Evolutionary conservation across 148 eudicot species (phyloP).

Genomic region (Fagopyrum homotropicum): DNA sequence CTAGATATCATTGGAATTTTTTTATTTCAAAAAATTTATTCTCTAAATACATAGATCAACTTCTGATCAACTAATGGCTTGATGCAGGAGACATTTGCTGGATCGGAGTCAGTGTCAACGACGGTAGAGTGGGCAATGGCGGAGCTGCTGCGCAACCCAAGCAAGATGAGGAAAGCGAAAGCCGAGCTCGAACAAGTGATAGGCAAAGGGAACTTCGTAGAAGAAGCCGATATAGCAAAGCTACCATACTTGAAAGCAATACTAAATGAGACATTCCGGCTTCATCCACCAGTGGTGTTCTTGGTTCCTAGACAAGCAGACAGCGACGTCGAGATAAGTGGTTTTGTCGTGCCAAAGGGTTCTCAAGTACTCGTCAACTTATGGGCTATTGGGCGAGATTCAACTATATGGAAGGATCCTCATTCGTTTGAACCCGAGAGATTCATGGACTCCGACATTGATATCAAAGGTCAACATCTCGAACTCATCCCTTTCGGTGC

Average conservation of each 20-base stretch:
- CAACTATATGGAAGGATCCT: constrained; percentile 22
- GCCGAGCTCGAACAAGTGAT: constrained; percentile 23
- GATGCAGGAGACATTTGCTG: constrained; percentile 4
- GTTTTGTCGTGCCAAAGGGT: constrained; percentile 24
- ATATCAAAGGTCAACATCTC: constrained; percentile 21
- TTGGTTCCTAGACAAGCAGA: constrained; percentile 28
- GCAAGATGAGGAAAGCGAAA: constrained; percentile 18
- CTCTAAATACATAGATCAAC: no score
- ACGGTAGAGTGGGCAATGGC: constrained; percentile 46
- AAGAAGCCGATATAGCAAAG: constrained; percentile 22
- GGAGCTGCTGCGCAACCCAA: constrained; percentile 24
- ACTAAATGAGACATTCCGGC: constrained; percentile 29
- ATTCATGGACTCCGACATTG: constrained; percentile 25
- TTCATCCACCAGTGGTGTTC: constrained; percentile 33
- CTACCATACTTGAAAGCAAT: constrained; percentile 33
- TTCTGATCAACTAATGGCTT: background rate
- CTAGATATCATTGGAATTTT: no score
- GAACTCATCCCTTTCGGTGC: constrained; percentile 1
- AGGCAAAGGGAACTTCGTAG: constrained; percentile 20
- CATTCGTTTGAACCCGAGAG: constrained; percentile 31
- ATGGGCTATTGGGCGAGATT: constrained; percentile 35
- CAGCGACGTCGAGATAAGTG: constrained; percentile 6
- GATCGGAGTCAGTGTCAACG: constrained; percentile 25
- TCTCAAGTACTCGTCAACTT: constrained; percentile 36
- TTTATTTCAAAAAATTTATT: no score